Evolutionary conservation across 2,329 filamentous ascomycete species (phyloP), one percentile per base, ranked within the genome.

Genomic region (Zarea fungicola): DNA sequence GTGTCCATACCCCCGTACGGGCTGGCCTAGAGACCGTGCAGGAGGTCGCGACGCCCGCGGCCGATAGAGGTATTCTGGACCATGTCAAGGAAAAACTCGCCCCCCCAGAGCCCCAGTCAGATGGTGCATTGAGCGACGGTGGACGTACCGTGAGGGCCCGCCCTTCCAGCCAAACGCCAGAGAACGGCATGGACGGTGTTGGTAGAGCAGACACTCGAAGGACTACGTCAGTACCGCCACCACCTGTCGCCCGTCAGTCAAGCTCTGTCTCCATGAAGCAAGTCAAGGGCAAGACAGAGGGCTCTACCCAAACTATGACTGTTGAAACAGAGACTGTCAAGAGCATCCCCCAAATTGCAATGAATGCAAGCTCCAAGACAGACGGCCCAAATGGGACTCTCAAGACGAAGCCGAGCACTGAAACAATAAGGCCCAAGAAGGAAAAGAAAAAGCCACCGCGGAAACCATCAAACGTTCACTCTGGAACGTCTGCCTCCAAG

Each of bases 311-410:
- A 62, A 93, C 89, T 59, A 96, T 99, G 90, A 97, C 89, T 9
- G 92, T 97, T 13, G 93, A 99, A 71, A 96, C 93, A 0, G 93
- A 99, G 67, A 95, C 91, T 1, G 93, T 99, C 31, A 86, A 83
- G 36, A 95, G 91, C 3, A 87, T 96, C 48, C 89, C 91, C 10
- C 91, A 95, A 61, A 80, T 91, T 23, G 82, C 85, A 9, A 74
- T 96, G 23, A 83, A 85, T 6, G 70, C 76, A 28, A 80, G 80
- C 31, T 75, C 77, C n/a, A 82, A 83, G 18, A 75, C 78, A 16
- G 80, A 81, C 50, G 84, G 86, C 36, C 68, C 72, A 23, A 82
- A 76, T 58, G 84, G 87, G 36, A 95, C 87, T 55, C 72, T 99
- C 37, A 85, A 89, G 58, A 79, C 89, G 50, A 95, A 95, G 65